Conservation (phyloP, 805 yeast species). For the Cyberlindnera petersonii region DNA sequence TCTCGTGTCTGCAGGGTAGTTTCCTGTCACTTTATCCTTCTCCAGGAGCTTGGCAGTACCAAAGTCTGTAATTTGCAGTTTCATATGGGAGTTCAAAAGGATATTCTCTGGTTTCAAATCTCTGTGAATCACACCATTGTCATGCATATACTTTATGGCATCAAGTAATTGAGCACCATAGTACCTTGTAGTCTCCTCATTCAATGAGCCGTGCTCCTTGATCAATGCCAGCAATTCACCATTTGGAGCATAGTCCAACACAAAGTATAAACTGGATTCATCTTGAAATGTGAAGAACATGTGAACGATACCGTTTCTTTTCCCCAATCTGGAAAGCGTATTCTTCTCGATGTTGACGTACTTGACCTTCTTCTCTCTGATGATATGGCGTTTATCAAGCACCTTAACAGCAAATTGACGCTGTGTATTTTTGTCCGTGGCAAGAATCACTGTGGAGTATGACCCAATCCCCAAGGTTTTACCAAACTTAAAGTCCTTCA, state of each 20-base stretch:
- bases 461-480: conserved; percentile 93
- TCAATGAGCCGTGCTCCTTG: conserved; percentile 65
- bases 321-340: conserved; percentile 65
- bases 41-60: conserved; percentile 79
- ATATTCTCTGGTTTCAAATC: conserved; percentile 85
- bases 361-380: conserved; percentile 77
- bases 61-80: conserved; percentile 73
- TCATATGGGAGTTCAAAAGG: conserved; percentile 54
- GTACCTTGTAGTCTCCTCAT: conserved; percentile 63
- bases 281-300: conserved; percentile 79
- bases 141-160: conserved; percentile 68
- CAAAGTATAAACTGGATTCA: conserved; percentile 65
- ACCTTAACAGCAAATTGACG: conserved; percentile 79
- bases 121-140: conserved; percentile 72
- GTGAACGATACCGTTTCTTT: conserved; percentile 59
- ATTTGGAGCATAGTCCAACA: conserved; percentile 72
- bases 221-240: conserved; percentile 71
- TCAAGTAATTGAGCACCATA: conserved; percentile 73
- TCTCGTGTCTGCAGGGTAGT: conserved; percentile 61
- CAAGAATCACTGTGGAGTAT: conserved; percentile 87
- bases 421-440: conserved; percentile 71
- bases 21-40: conserved; percentile 35
- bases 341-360: conserved; percentile 82
- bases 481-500: conserved; percentile 86
- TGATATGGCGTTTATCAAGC: conserved; percentile 71